Evolutionary conservation across 306 rosid species (phyloP).

Genomic region (Oemleria cerasiformis): DNA sequence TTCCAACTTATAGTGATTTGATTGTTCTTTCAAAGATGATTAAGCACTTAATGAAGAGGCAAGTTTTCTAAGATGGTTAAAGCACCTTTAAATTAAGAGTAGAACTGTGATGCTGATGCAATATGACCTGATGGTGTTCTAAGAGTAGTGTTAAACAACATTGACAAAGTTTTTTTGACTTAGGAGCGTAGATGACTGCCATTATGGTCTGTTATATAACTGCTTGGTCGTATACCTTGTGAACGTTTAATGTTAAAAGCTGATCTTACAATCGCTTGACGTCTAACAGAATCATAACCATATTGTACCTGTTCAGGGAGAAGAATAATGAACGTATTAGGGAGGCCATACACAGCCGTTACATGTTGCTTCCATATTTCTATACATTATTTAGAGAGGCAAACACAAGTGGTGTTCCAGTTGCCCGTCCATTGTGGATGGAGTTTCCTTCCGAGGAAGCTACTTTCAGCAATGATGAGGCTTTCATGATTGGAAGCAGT

Average conservation of each 20-base stretch:
- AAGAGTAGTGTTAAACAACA: neutral
- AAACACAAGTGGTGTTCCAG: constrained; percentile 79
- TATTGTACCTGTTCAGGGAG: constrained; percentile 44
- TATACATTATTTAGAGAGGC: constrained; percentile 94
- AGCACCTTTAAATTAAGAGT: neutral
- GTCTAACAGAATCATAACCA: neutral
- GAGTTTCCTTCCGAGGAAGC: constrained; percentile 92
- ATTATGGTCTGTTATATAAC: neutral
- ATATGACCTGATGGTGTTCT: neutral
- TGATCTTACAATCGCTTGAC: neutral
- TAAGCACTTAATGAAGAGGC: neutral
- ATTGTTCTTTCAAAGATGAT: neutral
- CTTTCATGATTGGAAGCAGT: constrained; percentile 91
- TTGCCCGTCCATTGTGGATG: constrained; percentile 94
- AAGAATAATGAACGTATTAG: constrained; percentile 66
- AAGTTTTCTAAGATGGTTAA: neutral
- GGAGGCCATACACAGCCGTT: constrained; percentile 83
- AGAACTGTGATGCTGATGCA: neutral
- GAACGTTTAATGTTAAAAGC: neutral
- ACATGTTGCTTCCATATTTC: constrained; percentile 80
- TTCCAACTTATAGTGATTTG: neutral
- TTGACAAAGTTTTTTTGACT: neutral
- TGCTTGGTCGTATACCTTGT: neutral
- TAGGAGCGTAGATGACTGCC: neutral
- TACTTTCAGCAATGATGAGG: constrained; percentile 89